These are phyloP conservation scores for Cryphonectria naterciae DNA, from an alignment of 2,329 filamentous ascomycete genomes.

Conservation along the genomic window DNA sequence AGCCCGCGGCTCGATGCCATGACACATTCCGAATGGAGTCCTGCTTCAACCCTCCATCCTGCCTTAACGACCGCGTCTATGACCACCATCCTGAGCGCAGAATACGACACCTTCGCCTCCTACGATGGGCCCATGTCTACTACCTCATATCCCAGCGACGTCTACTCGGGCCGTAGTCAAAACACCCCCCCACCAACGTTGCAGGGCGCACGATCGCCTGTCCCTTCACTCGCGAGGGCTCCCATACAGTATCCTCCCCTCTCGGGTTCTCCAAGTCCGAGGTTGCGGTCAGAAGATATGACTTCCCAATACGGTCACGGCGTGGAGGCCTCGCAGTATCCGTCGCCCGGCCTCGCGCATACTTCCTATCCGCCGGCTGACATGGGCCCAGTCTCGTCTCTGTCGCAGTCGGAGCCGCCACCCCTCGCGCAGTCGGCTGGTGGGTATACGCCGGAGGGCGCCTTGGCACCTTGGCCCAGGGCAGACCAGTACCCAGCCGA, in stretches of 20 bases:
- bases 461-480: slow-evolving; percentile 44
- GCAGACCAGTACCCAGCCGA: slow-evolving; percentile 43
- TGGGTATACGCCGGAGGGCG: slow-evolving; percentile 45
- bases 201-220: slow-evolving; percentile 37
- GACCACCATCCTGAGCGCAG: slow-evolving; percentile 51
- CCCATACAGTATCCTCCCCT: slow-evolving; percentile 38
- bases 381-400: slow-evolving; percentile 27
- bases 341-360: slow-evolving; percentile 45
- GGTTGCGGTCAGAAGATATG: slow-evolving; percentile 45
- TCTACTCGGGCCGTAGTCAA: slow-evolving; percentile 44
- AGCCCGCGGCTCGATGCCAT: slow-evolving; percentile 46
- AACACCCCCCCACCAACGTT: slow-evolving; percentile 32
- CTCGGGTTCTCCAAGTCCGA: slow-evolving; percentile 36
- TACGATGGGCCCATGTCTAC: slow-evolving; percentile 48
- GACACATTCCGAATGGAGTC: slow-evolving; percentile 50
- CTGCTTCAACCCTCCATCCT: slow-evolving; percentile 45
- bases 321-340: slow-evolving; percentile 45
- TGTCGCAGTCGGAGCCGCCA: slow-evolving; percentile 15
- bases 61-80: slow-evolving; percentile 46
- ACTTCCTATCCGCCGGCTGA: slow-evolving; percentile 38
- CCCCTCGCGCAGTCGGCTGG: slow-evolving; percentile 34
- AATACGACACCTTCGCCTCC: slow-evolving; percentile 56
- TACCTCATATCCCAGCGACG: slow-evolving; percentile 43
- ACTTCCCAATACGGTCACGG: slow-evolving; percentile 41
- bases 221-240: slow-evolving; percentile 37